phyloP scores from a whole-genome alignment of 148 eudicot species.

The Rhododendron kiyosumense region DNA sequence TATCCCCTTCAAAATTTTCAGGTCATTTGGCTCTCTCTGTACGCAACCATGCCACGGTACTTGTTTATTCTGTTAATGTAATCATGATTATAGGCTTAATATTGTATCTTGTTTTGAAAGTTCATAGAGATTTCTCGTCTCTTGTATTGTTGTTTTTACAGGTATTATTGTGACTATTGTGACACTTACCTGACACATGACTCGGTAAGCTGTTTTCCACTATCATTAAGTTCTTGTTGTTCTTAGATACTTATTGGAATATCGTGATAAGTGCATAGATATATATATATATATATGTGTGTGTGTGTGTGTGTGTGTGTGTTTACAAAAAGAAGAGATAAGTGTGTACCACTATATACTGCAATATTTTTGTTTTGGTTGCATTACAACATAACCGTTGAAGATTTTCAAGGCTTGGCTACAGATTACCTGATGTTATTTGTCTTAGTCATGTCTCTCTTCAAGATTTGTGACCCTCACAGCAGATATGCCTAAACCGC shows the following conservation, averaged over 20 bases:
- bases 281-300: neutral
- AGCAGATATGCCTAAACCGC: neutral
- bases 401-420: neutral
- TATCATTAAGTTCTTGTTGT: neutral
- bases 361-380: neutral
- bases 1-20: neutral
- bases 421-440: neutral
- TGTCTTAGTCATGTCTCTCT: neutral
- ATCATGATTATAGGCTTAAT: neutral
- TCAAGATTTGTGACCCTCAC: neutral
- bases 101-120: neutral
- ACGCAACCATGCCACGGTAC: constrained; percentile 16
- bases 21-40: neutral
- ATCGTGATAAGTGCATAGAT: neutral
- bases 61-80: neutral
- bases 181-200: constrained; percentile 95
- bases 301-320: too few relatives aligned
- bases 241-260: neutral
- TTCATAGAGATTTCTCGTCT: neutral
- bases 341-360: neutral
- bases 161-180: constrained; percentile 95
- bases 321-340: neutral
- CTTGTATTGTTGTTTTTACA: constrained; percentile 24
- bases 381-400: neutral
- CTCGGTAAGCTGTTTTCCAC: constrained; percentile 46